A percentile compares a stretch with the other conserved stretches of the same genome.
Evolutionary conservation across 176 grass and related monocot genomes (phyloP).

Genomic region (Guadua angustifolia): DNA sequence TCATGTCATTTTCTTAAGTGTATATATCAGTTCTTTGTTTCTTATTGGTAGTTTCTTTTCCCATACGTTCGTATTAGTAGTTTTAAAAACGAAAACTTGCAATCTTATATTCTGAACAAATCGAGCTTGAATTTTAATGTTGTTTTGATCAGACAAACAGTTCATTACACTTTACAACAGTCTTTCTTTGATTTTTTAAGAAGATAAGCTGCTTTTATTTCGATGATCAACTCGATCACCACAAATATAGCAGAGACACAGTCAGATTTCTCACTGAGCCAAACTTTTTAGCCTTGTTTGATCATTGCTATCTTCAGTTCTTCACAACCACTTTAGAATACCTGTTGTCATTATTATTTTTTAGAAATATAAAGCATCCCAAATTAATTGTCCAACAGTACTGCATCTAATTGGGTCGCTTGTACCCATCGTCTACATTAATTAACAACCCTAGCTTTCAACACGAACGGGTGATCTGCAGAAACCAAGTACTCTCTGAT

Average conservation of each 20-base stretch:
- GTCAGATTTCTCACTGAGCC: neutral
- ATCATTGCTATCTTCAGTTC: neutral
- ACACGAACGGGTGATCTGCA: constrained; percentile 33
- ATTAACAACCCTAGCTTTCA: constrained; percentile 13
- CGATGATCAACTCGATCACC: neutral
- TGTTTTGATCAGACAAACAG: constrained; percentile 6
- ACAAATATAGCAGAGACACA: neutral
- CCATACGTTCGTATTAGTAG: neutral
- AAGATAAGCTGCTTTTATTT: neutral
- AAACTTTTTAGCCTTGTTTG: neutral
- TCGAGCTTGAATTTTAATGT: neutral
- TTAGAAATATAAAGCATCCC: neutral
- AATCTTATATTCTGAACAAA: neutral
- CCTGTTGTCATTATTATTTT: constrained; percentile 26
- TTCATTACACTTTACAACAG: neutral
- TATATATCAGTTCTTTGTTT: neutral
- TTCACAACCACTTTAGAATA: neutral
- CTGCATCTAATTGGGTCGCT: constrained; percentile 36
- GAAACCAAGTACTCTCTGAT: constrained; percentile 42
- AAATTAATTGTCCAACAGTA: constrained; percentile 38
- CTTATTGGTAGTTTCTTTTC: neutral
- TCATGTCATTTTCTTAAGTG: neutral
- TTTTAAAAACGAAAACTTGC: constrained; percentile 10
- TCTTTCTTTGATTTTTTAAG: neutral
- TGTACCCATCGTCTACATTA: constrained; percentile 42